Conservation (phyloP, 352 stramenopile genomes). For the Albugo laibachii region DNA sequence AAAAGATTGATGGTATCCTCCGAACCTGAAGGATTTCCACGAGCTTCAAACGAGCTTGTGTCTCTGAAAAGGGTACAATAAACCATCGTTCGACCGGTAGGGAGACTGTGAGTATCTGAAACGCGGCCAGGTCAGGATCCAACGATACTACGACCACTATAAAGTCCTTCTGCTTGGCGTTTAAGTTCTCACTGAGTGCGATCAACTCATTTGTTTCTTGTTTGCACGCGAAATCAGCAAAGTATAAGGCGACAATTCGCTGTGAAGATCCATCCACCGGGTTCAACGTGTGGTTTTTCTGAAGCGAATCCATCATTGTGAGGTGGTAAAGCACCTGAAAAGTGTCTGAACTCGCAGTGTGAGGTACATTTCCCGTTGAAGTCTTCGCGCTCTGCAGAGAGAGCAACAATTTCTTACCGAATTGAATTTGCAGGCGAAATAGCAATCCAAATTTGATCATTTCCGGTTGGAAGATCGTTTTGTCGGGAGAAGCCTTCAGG, state of each 20-base stretch:
- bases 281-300: conserved; percentile 39
- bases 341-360: conserved; percentile 27
- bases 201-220: conserved; percentile 31
- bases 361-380: conserved; percentile 23
- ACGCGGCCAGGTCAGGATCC: conserved; percentile 43
- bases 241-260: conserved; percentile 59
- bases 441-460: conserved; percentile 54
- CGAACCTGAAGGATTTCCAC: conserved; percentile 38
- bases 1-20: conserved; percentile 25
- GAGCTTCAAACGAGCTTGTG: conserved; percentile 45
- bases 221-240: conserved; percentile 30
- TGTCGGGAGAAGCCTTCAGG: conserved; percentile 13
- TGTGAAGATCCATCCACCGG: conserved; percentile 14
- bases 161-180: conserved; percentile 23
- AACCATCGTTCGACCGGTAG: conserved; percentile 38
- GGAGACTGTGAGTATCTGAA: conserved; percentile 22
- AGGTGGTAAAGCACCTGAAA: conserved; percentile 37
- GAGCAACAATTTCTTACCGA: conserved; percentile 30
- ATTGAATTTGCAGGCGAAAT: conserved; percentile 45
- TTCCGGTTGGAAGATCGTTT: conserved; percentile 6
- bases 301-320: conserved; percentile 47
- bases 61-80: conserved; percentile 52
- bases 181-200: conserved; percentile 21
- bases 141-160: conserved; percentile 57
- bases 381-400: conserved; percentile 33